phyloP scores from a whole-genome alignment of 2,329 filamentous ascomycete species.

The Parastagonospora nodorum region DNA sequence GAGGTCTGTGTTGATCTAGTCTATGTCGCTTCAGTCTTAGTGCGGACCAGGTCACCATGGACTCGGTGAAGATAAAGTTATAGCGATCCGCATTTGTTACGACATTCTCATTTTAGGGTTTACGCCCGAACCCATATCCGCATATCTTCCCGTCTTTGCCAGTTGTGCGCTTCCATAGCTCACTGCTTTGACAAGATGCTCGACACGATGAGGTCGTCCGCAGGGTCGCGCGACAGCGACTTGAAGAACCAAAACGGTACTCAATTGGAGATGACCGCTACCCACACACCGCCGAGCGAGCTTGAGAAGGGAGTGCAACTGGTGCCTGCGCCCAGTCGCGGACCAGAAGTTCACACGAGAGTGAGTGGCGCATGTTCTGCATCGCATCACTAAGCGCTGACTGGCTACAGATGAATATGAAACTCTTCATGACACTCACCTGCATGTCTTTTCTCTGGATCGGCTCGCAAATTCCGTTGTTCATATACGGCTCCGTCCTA shows the following conservation, averaged over 20 bases:
- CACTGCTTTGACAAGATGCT: constrained; percentile 13
- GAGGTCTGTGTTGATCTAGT: constrained; percentile 1
- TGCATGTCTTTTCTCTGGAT: constrained; percentile 67
- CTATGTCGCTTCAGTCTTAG: background rate
- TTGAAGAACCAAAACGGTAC: constrained; percentile 12
- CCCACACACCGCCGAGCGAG: constrained; percentile 23
- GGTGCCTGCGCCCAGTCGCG: constrained; percentile 16
- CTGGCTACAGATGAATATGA: constrained; percentile 36
- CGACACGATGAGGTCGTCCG: constrained; percentile 1
- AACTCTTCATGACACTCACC: constrained; percentile 58
- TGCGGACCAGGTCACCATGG: background rate
- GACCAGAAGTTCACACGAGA: constrained; percentile 31
- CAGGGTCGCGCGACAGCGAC: constrained; percentile 11
- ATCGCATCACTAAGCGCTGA: background rate
- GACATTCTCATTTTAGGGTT: background rate
- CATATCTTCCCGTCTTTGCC: background rate
- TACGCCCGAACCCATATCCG: background rate
- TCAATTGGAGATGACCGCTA: constrained; percentile 20
- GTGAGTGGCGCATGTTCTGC: constrained; percentile 4
- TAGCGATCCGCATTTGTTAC: background rate
- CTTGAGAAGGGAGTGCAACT: constrained; percentile 20
- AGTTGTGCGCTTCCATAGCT: background rate
- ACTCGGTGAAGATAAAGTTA: background rate
- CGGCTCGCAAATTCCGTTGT: constrained; percentile 64
- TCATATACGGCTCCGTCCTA: constrained; percentile 50